Evolutionary conservation across 2,329 filamentous ascomycete genomes (phyloP).

Genomic region (Westerdykella ornata): DNA sequence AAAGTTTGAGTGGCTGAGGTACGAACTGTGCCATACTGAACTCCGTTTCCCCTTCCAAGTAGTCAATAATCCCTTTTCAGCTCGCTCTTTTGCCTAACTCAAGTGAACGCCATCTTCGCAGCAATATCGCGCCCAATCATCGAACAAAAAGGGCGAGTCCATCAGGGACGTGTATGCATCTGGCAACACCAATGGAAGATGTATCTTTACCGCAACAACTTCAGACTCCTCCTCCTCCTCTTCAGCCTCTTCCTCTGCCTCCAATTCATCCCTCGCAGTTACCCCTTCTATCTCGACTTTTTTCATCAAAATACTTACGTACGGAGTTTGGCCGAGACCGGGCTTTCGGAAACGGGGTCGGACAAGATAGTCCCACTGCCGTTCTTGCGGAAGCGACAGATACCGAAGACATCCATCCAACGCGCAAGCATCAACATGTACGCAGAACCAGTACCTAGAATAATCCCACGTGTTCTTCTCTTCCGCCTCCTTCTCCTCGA

Average conservation of each 20-base stretch:
- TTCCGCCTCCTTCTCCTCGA: not conserved
- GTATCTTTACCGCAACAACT: constrained; percentile 2
- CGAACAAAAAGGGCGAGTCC: not conserved
- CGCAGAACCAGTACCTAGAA: constrained; percentile 2
- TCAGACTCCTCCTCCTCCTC: not conserved
- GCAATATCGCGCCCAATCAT: too few species aligned
- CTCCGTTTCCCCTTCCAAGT: too few species aligned
- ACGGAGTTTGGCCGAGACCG: constrained; percentile 1
- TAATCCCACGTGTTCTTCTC: not conserved
- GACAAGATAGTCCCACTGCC: not conserved
- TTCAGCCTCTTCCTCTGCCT: not conserved
- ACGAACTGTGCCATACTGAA: too few species aligned
- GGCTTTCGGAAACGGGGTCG: not conserved
- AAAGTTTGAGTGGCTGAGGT: too few species aligned
- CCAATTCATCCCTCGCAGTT: not conserved
- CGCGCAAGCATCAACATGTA: constrained; percentile 4
- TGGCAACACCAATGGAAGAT: constrained; percentile 1
- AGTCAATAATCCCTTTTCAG: too few species aligned
- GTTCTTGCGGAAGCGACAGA: constrained; percentile 1
- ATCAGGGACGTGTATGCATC: not conserved
- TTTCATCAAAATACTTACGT: constrained; percentile 3
- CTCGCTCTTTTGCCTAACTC: too few species aligned
- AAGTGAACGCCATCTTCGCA: too few species aligned
- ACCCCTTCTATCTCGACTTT: not conserved
- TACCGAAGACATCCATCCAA: constrained; percentile 3